Percentiles rank a stretch among this genome's conserved stretches.
These are phyloP conservation scores for Pythium dissotocum DNA, from an alignment of 352 stramenopile genomes.

Conservation along the genomic window DNA sequence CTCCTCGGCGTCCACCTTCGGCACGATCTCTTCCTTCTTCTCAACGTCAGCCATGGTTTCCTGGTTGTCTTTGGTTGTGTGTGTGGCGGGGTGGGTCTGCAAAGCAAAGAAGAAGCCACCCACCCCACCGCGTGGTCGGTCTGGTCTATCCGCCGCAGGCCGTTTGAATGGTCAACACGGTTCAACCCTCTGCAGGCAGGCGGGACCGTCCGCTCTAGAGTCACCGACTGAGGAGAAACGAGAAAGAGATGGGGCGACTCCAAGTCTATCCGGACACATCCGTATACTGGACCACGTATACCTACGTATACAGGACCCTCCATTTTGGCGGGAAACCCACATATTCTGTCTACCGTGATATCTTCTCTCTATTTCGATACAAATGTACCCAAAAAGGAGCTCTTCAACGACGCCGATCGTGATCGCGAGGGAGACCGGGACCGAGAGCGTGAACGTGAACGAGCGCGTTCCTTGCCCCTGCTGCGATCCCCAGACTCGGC, in stretches of 20 bases:
- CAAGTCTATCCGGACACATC: constrained; percentile 9
- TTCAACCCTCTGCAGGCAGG: constrained; percentile 23
- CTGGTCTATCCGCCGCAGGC: constrained; percentile 12
- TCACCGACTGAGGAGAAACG: constrained; percentile 21
- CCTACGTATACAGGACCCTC: constrained; percentile 5
- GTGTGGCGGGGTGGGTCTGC: not conserved
- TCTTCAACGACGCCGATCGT: not conserved
- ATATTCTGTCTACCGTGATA: constrained; percentile 2
- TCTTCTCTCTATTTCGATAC: constrained; percentile 22
- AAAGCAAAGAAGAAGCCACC: constrained; percentile 4
- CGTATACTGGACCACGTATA: constrained; percentile 24
- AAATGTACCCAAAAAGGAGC: constrained; percentile 3
- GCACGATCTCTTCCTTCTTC: constrained; percentile 70
- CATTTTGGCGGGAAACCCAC: constrained; percentile 14
- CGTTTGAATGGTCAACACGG: constrained; percentile 33
- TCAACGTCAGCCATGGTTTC: constrained; percentile 39
- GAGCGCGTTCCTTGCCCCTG: not conserved
- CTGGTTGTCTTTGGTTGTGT: constrained; percentile 15
- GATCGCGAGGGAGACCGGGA: constrained; percentile 5
- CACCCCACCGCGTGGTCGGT: not conserved
- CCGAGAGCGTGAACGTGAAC: constrained; percentile 3
- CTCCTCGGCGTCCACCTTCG: constrained; percentile 57
- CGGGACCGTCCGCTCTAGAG: constrained; percentile 14
- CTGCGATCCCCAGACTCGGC: not conserved
- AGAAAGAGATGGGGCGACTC: not conserved